These are phyloP conservation scores for Polyplosphaeria fusca DNA, from an alignment of 495 filamentous ascomycete genomes.

Conservation along the genomic window DNA sequence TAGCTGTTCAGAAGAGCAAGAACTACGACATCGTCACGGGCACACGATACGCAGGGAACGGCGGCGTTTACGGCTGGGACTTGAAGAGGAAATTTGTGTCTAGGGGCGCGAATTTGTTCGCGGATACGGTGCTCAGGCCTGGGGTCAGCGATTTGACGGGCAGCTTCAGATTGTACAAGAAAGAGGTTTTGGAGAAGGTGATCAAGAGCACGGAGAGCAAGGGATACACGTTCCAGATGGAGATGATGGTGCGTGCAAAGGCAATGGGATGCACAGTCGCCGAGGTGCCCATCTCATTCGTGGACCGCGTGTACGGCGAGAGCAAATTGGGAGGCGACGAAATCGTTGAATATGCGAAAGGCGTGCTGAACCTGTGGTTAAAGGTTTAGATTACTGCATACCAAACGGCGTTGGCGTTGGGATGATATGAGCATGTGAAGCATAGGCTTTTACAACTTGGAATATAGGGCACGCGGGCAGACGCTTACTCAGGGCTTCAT, in stretches of 20 bases:
- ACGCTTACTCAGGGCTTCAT: too few species aligned
- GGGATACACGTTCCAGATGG: slow-evolving; percentile 99
- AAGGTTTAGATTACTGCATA: slow-evolving; percentile 57
- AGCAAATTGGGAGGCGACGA: slow-evolving; percentile 91
- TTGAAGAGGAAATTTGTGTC: slow-evolving; percentile 91
- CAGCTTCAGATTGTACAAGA: slow-evolving; percentile 92
- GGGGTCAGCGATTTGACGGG: slow-evolving; percentile 97
- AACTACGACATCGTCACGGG: slow-evolving; percentile 96
- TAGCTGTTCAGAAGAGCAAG: slow-evolving; percentile 61
- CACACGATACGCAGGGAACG: slow-evolving; percentile 84
- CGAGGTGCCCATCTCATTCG: slow-evolving; percentile 93
- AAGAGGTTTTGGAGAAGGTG: slow-evolving; percentile 80
- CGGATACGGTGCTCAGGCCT: slow-evolving; percentile 87
- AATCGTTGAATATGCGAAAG: slow-evolving; percentile 98
- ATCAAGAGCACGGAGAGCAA: slow-evolving; percentile 87
- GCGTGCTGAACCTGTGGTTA: slow-evolving; percentile 83
- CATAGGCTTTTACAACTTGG: too few species aligned
- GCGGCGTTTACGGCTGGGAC: slow-evolving; percentile 97
- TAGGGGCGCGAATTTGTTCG: slow-evolving; percentile 89
- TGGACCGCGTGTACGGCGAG: slow-evolving; percentile 92
- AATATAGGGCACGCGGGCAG: too few species aligned
- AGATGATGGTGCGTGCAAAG: slow-evolving; percentile 91
- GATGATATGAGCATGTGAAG: too few species aligned
- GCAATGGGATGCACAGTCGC: slow-evolving; percentile 85
- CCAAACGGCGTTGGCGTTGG: slow-evolving; percentile 10